Conservation (phyloP, 2,329 filamentous ascomycete genomes). For the Neofusicoccum sp. region DNA sequence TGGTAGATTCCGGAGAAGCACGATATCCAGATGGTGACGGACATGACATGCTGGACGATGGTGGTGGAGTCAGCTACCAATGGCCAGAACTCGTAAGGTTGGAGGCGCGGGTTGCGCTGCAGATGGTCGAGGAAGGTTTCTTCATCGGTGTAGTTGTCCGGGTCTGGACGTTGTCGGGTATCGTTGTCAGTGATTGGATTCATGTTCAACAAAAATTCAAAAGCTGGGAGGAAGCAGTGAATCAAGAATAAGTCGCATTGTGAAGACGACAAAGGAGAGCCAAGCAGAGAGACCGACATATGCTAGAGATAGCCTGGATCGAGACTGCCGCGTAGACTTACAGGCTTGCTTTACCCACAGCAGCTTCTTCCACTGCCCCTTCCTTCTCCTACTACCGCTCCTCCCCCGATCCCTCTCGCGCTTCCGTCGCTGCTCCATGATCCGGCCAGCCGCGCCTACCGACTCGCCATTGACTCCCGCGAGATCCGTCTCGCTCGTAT, state of each 20-base stretch:
- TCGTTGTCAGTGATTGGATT: not conserved
- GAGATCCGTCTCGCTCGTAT: not conserved
- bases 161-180: constrained; percentile 60
- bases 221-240: not conserved
- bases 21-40: constrained; percentile 90
- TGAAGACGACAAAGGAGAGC: too few species aligned
- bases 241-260: not conserved
- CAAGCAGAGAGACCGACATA: not conserved
- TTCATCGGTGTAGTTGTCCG: constrained; percentile 98
- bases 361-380: constrained; percentile 87
- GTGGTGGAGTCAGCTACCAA: constrained; percentile 93
- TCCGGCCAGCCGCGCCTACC: constrained; percentile 35
- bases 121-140: constrained; percentile 95
- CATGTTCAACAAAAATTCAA: constrained; percentile 13
- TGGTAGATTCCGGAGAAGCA: constrained; percentile 91
- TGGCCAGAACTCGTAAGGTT: constrained; percentile 98
- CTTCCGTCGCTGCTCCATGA: constrained; percentile 41
- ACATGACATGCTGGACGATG: constrained; percentile 95
- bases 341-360: constrained; percentile 97
- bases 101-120: constrained; percentile 88
- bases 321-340: constrained; percentile 47
- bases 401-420: constrained; percentile 56
- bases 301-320: too few species aligned
- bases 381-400: constrained; percentile 68
- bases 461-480: constrained; percentile 19